These are phyloP conservation scores for Kurtzmaniella natalensis DNA, from an alignment of 1,139 yeast species.

Conservation along the genomic window DNA sequence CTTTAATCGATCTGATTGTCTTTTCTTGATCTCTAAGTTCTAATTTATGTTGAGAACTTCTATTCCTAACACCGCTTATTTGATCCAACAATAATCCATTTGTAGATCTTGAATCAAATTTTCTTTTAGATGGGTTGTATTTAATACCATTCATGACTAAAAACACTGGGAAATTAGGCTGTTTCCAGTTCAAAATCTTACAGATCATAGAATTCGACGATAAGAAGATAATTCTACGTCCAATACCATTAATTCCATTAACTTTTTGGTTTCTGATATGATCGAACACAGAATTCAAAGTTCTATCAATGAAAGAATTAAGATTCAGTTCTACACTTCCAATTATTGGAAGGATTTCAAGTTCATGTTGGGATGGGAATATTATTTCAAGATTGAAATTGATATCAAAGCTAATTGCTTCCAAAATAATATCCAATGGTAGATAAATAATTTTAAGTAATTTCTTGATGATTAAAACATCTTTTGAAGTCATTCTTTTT, in stretches of 20 bases:
- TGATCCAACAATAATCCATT: conserved; percentile 37
- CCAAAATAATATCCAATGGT: conserved; percentile 61
- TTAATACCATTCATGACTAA: conserved; percentile 70
- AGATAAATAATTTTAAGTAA: conserved; percentile 44
- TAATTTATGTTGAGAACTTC: conserved; percentile 19
- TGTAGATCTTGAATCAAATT: conserved; percentile 39
- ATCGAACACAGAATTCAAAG: conserved; percentile 68
- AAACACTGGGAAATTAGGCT: conserved; percentile 94
- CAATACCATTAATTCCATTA: conserved; percentile 18
- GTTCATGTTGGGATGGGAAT: conserved; percentile 74
- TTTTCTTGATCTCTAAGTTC: conserved; percentile 31
- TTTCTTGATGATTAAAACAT: conserved; percentile 35
- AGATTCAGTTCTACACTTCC: conserved; percentile 45
- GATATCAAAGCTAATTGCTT: conserved; percentile 50
- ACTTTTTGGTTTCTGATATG: conserved; percentile 61
- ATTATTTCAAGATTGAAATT: conserved; percentile 75
- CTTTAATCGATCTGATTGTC: conserved; percentile 43
- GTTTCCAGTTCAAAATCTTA: conserved; percentile 94
- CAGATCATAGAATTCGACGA: conserved; percentile 87
- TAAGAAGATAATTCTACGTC: conserved; percentile 72
- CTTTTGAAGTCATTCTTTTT: conserved; percentile 32
- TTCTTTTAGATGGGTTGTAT: conserved; percentile 24
- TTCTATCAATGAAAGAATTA: conserved; percentile 71
- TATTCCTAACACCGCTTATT: conserved; percentile 16
- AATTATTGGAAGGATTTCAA: conserved; percentile 50